Evolutionary conservation across 495 filamentous ascomycete species (phyloP), one percentile per base, ranked within the genome.

Genomic region (Annulohypoxylon maeteangense): DNA sequence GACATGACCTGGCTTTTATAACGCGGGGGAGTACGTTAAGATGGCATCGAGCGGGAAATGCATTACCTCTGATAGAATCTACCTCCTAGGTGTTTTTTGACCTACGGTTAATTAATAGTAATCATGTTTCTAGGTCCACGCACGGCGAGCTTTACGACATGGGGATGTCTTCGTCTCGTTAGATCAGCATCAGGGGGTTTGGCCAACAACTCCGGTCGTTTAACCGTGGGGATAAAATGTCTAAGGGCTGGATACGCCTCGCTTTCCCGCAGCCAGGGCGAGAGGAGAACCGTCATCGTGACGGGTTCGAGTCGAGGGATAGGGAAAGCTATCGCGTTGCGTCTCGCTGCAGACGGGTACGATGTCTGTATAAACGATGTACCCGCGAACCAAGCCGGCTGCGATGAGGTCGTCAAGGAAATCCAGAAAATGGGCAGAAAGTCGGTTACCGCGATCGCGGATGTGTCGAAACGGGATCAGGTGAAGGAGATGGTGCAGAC

Each of bases 361-460:
- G 77, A 86, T 65, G 77, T 91, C 47, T 88, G 86, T 56, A 78
- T 90, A 54, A 90, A 89, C 71, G 88, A 91, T 42, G 76, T 90
- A 11, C 58, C 76, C n/a, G 74, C 80, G 20, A 83, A 86, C 56
- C 71, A 79, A 27, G 48, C 78, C 0, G 80, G 75, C 0, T 84
- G 85, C 61, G 80, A 87, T 40, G 81, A 82, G 7, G 81, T 78
- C 22, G 82, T 86, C n/a, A 71, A 78, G 4, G 80, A 87, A 45
- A 85, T 91, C 68, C 74, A 83, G 54, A 48, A 75, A 7, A 71
- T 84, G 62, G 82, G 81, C 18, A 75, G 82, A 5, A 80, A 81
- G 23, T 78, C 83, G 16, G 77, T 82, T 54, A 76, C 80, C 4
- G 80, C 79, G 32, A 76, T 86, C 12, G 88, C 85, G 3, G 87